Evolutionary conservation across 2,329 filamentous ascomycete species (phyloP), one percentile per base, ranked within the genome.

Genomic region (Ilyonectria destructans): DNA sequence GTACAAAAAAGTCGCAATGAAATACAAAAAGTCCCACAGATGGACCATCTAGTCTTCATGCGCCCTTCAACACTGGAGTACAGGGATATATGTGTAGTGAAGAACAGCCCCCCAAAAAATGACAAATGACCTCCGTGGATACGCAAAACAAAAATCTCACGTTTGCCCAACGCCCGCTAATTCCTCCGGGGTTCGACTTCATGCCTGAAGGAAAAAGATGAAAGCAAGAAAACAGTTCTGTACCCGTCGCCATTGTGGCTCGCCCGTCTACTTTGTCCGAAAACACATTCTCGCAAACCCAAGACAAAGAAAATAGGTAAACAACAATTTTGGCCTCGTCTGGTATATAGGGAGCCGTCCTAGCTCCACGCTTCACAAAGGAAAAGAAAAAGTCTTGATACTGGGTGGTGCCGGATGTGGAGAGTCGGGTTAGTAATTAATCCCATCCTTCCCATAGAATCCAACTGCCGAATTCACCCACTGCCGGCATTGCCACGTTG

Each of bases 401-500:
- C 33, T 31, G 33, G 43, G 1, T 12, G 19, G 31, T 33, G 21
- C 15, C 57, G 35, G 43, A 26, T 23, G 31, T 31, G 49, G 15
- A 19, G 26, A 10, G 40, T 9, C n/a, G 15, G 35, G n/a, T 45
- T n/a, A 7, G 51, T 21, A 9, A 59, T 71, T 58, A 81, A 33
- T 83, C 80, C 81, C 81, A 83, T 23, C 81, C 81, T 48, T 81
- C 79, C 81, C 81, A 83, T 45, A 83, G 64, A n/a, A 79, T 76
- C 81, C 81, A 83, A 43, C 81, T 78, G 40, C 74, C 79, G 67
- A 77, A 69, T 54, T 77, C 77, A 45, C 70, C 74, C 62, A 77
- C 58, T 17, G 72, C 70, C 6, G 79, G 67, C 31, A 75, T 72
- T 40, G 75, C 75, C 4, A 74, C 69, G 33, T 69, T 74, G 67